Conservation (phyloP, 495 filamentous ascomycete genomes). For the Hypoxylon perforatum region DNA sequence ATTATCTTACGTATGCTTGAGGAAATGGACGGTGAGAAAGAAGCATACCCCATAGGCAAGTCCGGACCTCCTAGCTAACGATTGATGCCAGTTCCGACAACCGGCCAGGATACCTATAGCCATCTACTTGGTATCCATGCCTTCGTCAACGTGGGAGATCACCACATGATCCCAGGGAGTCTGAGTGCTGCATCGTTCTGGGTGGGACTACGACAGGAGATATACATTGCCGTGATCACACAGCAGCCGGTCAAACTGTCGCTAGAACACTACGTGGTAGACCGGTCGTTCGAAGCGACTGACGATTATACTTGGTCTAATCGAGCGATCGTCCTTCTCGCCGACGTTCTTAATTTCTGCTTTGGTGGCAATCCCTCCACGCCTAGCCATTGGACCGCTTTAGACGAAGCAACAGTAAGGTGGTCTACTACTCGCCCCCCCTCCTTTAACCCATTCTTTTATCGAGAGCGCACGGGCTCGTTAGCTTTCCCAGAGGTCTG, state of each 20-base stretch:
- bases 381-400: slow-evolving; percentile 47
- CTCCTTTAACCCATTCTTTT: slow-evolving; percentile 55
- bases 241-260: slow-evolving; percentile 56
- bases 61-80: slow-evolving; percentile 19
- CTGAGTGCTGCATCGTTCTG: slow-evolving; percentile 64
- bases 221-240: slow-evolving; percentile 66
- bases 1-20: slow-evolving; percentile 71
- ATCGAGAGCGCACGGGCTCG: slow-evolving; percentile 31
- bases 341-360: slow-evolving; percentile 64
- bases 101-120: slow-evolving; percentile 52
- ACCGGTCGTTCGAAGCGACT: slow-evolving; percentile 53
- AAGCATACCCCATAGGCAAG: not conserved
- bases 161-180: slow-evolving; percentile 51
- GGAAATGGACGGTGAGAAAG: slow-evolving; percentile 68
- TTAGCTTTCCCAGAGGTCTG: slow-evolving; percentile 58
- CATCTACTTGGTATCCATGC: slow-evolving; percentile 64
- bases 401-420: slow-evolving; percentile 44
- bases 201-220: slow-evolving; percentile 68
- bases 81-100: slow-evolving; percentile 46
- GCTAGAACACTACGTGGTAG: slow-evolving; percentile 54
- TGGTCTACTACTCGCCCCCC: slow-evolving; percentile 51
- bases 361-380: slow-evolving; percentile 49
- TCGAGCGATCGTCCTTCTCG: slow-evolving; percentile 63
- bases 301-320: slow-evolving; percentile 65
- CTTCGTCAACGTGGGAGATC: slow-evolving; percentile 56